Conservation (phyloP, 441 rosid genomes). For the Viola pubescens region DNA sequence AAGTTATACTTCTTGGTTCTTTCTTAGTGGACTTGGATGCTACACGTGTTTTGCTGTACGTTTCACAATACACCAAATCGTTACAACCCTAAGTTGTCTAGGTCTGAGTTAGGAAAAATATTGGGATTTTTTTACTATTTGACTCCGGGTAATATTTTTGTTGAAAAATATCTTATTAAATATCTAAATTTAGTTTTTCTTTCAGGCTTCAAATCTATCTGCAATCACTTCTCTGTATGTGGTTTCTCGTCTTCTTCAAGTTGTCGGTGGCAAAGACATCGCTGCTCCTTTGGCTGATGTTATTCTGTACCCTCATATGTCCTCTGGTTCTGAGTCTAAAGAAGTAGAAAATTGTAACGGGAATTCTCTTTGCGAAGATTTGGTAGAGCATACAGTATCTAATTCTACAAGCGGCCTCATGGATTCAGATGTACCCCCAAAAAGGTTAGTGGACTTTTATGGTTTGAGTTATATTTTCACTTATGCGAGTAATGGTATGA, state of each 20-base stretch:
- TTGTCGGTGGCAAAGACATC: slow-evolving; percentile 47
- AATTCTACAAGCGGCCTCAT: slow-evolving; percentile 12
- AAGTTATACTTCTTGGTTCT: too few relatives aligned
- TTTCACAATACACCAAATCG: too few relatives aligned
- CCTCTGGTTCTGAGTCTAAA: slow-evolving; percentile 20
- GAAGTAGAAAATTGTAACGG: slow-evolving; percentile 26
- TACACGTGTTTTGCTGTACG: too few relatives aligned
- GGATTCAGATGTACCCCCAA: slow-evolving; percentile 20
- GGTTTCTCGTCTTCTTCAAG: slow-evolving; percentile 52
- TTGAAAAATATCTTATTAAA: too few relatives aligned
- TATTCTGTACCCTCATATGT: slow-evolving; percentile 36
- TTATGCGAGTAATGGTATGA: too few relatives aligned
- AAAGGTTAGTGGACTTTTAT: slow-evolving; percentile 30
- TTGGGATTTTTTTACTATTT: too few relatives aligned
- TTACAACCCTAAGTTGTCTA: too few relatives aligned
- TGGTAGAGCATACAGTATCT: slow-evolving; percentile 18
- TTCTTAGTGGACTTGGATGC: too few relatives aligned
- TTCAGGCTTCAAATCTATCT: slow-evolving; percentile 48
- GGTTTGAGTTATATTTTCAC: too few relatives aligned
- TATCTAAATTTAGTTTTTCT: slow-evolving; percentile 6
- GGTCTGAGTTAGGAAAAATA: too few relatives aligned
- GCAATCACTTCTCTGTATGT: slow-evolving; percentile 46
- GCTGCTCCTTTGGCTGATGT: slow-evolving; percentile 34
- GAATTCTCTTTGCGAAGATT: slow-evolving; percentile 16
- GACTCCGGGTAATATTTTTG: too few relatives aligned